Evolutionary conservation across 1,284 basidiomycete species (phyloP), one percentile per base, ranked within the genome.

Genomic region (Cryptococcus sp.): DNA sequence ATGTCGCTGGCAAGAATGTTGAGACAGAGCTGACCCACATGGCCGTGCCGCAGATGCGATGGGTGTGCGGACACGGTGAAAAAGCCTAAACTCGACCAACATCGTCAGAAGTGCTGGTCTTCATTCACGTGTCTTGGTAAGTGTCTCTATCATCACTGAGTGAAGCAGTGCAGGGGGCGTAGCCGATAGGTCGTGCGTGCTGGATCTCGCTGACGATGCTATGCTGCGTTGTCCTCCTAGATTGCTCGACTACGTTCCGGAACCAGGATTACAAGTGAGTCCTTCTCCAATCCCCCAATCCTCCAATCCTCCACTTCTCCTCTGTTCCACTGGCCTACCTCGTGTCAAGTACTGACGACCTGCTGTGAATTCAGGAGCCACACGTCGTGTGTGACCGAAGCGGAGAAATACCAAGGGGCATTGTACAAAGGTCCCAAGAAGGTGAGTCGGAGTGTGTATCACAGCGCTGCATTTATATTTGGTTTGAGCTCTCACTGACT

Each of bases 361-460:
- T 50, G 30, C 23, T 20, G 30, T 13, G 8, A 25, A 25, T 25
- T 6, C 61, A 77, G 78, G 50, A 65, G 69, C 20, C 92, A 95
- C 73, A 93, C 89, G 15, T 82, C 84, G 23, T 95, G 92, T 75
- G 87, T 95, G 50, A 86, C 84, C 54, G 92, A 95, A 79, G 92
- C 90, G 4, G 89, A 95, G 75, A 93, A 94, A 77, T 94, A 95
- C 72, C 86, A 95, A 80, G 91, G 91, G 72, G 81, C 82, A 56
- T 75, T 94, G 52, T 94, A 93, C 78, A 89, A 89, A 74, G 89
- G 88, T 20, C 84, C 86, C 6, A 89, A 88, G 78, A 81, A 79
- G 59, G 83, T 84, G 45, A 55, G 62, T 55, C 22, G 30, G 13
- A 35, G 7, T 13, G 30, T 35, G 10, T 10, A 35, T 8, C 30